Base-by-base conservation (phyloP, 2,329 filamentous ascomycete species). In the Pyricularia sp. region DNA sequence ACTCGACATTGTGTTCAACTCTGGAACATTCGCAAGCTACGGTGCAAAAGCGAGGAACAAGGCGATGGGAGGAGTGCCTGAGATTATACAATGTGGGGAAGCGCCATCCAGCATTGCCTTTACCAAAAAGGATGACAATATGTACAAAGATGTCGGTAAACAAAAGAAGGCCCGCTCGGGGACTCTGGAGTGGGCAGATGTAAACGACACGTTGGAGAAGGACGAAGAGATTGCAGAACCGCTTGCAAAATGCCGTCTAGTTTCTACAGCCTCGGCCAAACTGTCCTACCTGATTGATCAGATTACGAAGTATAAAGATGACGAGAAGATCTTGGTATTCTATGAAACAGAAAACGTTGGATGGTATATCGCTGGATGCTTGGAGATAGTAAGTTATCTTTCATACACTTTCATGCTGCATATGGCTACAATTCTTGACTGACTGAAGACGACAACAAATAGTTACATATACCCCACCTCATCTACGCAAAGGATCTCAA, bases 261-360 rank as follows among this genome's bases (percentile, higher is more conserved):
- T 91, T n/a, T 93, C 92, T 4, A 97, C 94, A 0, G 87, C 89
- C 0, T 97, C 94, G 0, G 88, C 92, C 0, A 98, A 98, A 77
- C 82, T 97, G 2, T 94, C 91, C 2, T 97, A 97, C 74, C 81
- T 97, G 6, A 81, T 97, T 23, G 90, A 93, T 68, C 84, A 87
- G 36, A 88, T 97, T 14, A 78, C 89, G 5, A 81, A 85, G 68
- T 83, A 94, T 71, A 87, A 95, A 68, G 78, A 83, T 0, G 79
- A 85, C 0, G 93, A 97, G 74, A 97, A 97, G 78, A 95, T 96
- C 3, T 87, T 97, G 68, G 86, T 97, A 11, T 98, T 98, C 77
- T 97, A 97, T 76, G 93, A 97, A 70, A 90, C 91, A 36, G 91
- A 95, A 70, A 94, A 97, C 73, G 85, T 91, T 2, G 94, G 93